These are phyloP conservation scores for Sporothrix pallida DNA, from an alignment of 2,329 filamentous ascomycete species.

Conservation along the genomic window DNA sequence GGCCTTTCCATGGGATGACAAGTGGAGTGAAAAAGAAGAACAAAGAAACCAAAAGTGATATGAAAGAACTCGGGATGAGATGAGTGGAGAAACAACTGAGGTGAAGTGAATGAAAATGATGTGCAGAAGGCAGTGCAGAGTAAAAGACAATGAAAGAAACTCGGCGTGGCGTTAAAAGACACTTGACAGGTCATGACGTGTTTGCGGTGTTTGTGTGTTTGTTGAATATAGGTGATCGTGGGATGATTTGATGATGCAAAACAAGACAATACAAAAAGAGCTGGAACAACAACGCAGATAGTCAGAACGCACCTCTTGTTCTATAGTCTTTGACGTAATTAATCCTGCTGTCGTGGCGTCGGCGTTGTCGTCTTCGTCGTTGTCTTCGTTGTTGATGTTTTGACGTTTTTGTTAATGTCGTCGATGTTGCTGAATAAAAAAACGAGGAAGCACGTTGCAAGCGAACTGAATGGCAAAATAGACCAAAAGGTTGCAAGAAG, in stretches of 20 bases:
- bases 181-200: background rate
- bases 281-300: background rate
- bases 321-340: background rate
- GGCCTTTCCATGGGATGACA: conserved; percentile 16
- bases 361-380: background rate
- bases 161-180: background rate
- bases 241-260: background rate
- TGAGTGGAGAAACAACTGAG: background rate
- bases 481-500: conserved; percentile 19
- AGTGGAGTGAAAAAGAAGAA: conserved; percentile 4
- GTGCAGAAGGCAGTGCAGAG: background rate
- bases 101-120: background rate
- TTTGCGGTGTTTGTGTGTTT: background rate
- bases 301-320: background rate
- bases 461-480: conserved; percentile 17
- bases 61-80: conserved; percentile 14
- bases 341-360: background rate
- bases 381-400: background rate
- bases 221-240: background rate
- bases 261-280: background rate
- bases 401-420: background rate
- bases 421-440: background rate
- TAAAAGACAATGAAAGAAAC: background rate
- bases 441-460: background rate
- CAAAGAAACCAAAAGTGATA: background rate